A percentile compares a stretch with the other conserved stretches of the same genome.
phyloP scores from a whole-genome alignment of 2,329 filamentous ascomycete genomes.

The Diaporthe amygdali region DNA sequence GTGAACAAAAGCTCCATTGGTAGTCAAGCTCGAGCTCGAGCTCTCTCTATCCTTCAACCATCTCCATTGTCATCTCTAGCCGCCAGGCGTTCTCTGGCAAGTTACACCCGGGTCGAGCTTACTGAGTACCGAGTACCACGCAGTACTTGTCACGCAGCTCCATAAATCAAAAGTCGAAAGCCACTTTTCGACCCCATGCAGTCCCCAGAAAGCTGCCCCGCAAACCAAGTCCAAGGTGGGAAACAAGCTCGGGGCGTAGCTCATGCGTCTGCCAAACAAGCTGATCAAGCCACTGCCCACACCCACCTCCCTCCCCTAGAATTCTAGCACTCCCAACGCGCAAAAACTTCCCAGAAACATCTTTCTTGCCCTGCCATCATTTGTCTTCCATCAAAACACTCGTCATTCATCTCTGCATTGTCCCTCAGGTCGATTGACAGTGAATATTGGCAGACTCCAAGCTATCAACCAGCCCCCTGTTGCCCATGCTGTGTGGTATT shows the following conservation, averaged over 20 bases:
- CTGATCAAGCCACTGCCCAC: slow-evolving; percentile 14
- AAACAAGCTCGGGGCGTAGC: slow-evolving; percentile 14
- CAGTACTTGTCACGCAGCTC: slow-evolving; percentile 10
- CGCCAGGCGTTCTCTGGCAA: background rate
- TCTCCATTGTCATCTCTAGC: background rate
- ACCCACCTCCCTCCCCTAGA: background rate
- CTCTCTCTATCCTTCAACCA: background rate
- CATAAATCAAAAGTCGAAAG: background rate
- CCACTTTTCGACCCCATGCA: slow-evolving; percentile 1
- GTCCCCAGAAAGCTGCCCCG: slow-evolving; percentile 11
- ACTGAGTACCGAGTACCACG: background rate
- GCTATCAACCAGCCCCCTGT: background rate
- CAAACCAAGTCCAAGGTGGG: slow-evolving; percentile 5
- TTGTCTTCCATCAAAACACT: background rate
- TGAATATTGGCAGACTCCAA: background rate
- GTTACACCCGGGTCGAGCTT: background rate
- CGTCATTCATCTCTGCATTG: background rate
- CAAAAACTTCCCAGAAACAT: background rate
- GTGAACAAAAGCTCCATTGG: background rate
- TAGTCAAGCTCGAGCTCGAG: background rate
- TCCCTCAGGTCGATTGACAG: background rate
- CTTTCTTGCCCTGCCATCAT: background rate
- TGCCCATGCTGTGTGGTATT: background rate
- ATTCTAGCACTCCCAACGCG: background rate
- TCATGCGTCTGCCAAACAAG: slow-evolving; percentile 4